A percentile compares a stretch with the other conserved stretches of the same genome.
phyloP scores from a whole-genome alignment of 1,284 basidiomycete genomes.

The Moniliophthora roreri region DNA sequence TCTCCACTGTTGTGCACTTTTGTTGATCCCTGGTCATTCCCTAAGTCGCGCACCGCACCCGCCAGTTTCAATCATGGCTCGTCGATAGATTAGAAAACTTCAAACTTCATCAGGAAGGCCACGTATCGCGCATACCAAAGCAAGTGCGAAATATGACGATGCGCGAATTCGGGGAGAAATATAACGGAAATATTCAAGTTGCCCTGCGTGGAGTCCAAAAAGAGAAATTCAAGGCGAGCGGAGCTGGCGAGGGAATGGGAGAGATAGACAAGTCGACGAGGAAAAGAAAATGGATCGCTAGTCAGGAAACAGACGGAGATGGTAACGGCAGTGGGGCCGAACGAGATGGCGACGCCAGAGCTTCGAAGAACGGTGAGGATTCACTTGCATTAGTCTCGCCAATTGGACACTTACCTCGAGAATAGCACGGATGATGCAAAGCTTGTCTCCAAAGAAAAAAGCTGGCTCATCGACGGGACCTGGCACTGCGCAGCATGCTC shows the following conservation, averaged over 20 bases:
- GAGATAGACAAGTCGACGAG: conserved; percentile 66
- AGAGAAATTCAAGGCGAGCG: conserved; percentile 48
- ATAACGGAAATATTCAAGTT: conserved; percentile 69
- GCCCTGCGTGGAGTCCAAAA: conserved; percentile 65
- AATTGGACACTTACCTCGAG: conserved; percentile 4
- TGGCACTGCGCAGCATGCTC: conserved; percentile 46
- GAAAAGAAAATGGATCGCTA: conserved; percentile 73
- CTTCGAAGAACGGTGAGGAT: conserved; percentile 31
- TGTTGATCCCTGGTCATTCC: conserved; percentile 12
- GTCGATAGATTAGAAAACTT: conserved; percentile 70
- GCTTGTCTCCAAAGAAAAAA: conserved; percentile 55
- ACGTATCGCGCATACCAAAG: conserved; percentile 72
- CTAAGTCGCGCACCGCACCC: conserved; percentile 72
- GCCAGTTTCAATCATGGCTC: conserved; percentile 72
- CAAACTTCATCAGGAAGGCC: conserved; percentile 68
- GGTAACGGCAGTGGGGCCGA: neutral
- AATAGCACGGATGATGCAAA: conserved; percentile 49
- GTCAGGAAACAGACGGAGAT: conserved; percentile 47
- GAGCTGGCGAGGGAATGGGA: conserved; percentile 39
- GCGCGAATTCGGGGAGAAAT: conserved; percentile 74
- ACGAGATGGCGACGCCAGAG: conserved; percentile 32
- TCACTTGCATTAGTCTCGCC: conserved; percentile 1
- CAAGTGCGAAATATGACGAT: conserved; percentile 69
- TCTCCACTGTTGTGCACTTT: conserved; percentile 7
- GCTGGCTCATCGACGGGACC: conserved; percentile 44